Percentiles rank a stretch among this genome's conserved stretches.
Evolutionary conservation across 129 eudicot species (phyloP).

Genomic region (Sambucus nigra): DNA sequence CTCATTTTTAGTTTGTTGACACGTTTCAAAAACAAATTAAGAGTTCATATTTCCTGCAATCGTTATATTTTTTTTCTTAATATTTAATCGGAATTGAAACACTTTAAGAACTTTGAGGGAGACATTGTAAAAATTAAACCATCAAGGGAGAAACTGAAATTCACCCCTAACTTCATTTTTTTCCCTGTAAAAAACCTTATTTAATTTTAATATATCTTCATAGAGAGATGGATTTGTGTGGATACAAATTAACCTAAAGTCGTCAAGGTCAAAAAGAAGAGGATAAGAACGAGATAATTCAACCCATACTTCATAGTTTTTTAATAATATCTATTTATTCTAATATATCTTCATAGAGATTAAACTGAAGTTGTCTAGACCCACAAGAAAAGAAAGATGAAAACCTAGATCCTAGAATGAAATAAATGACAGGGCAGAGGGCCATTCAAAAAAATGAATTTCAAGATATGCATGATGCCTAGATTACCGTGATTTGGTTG

Average conservation of each 20-base stretch:
- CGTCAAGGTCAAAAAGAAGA: too few relatives aligned
- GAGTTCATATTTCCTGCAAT: neutral
- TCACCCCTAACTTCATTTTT: too few relatives aligned
- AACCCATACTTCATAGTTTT: too few relatives aligned
- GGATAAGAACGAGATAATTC: too few relatives aligned
- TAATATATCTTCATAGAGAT: neutral
- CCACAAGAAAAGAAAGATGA: neutral
- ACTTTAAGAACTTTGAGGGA: too few relatives aligned
- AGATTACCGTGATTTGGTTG: too few relatives aligned
- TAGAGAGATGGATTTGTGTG: neutral
- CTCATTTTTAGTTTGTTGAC: neutral
- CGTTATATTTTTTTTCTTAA: neutral
- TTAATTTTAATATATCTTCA: neutral
- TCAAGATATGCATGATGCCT: neutral
- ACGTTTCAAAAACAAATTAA: neutral
- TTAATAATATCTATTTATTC: too few relatives aligned
- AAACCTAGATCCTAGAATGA: neutral
- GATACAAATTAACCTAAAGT: neutral
- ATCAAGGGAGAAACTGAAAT: too few relatives aligned
- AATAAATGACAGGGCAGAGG: neutral
- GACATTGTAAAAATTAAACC: too few relatives aligned
- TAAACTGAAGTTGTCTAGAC: neutral
- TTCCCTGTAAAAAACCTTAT: too few relatives aligned
- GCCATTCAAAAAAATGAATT: neutral
- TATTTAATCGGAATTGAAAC: too few relatives aligned